These are phyloP conservation scores for Trichoderma simmonsii DNA, from an alignment of 2,329 filamentous ascomycete species.

Conservation along the genomic window DNA sequence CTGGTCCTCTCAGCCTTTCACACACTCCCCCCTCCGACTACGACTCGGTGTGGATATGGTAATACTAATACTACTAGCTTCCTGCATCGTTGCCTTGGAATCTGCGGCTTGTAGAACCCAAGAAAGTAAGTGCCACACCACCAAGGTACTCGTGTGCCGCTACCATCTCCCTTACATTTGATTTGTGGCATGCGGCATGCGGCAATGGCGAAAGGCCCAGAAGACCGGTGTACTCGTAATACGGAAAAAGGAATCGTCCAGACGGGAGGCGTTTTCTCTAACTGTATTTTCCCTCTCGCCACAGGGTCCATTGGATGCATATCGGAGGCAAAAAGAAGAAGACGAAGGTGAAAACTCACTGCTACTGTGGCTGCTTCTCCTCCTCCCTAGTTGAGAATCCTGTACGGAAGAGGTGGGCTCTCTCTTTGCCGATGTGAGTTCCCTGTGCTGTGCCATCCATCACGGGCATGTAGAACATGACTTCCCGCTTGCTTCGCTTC, in stretches of 20 bases:
- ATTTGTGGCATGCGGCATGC: neutral
- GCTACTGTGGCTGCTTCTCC: neutral
- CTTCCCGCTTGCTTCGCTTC: neutral
- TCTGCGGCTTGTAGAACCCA: neutral
- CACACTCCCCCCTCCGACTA: neutral
- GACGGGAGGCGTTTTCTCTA: neutral
- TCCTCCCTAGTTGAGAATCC: neutral
- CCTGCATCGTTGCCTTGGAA: constrained; percentile 7
- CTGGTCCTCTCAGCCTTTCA: constrained; percentile 13
- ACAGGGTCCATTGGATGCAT: constrained; percentile 8
- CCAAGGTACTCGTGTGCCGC: neutral
- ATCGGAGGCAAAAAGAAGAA: neutral
- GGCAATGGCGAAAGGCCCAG: neutral
- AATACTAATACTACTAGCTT: constrained; percentile 1
- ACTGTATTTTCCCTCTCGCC: neutral
- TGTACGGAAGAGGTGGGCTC: neutral
- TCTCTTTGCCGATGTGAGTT: neutral
- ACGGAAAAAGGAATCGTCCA: neutral
- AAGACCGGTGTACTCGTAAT: constrained; percentile 1
- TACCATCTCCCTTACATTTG: constrained; percentile 1
- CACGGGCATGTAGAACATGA: constrained; percentile 5
- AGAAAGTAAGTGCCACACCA: constrained; percentile 14
- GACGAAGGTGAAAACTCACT: neutral
- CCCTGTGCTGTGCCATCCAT: constrained; percentile 3
- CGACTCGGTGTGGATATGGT: constrained; percentile 15